These are phyloP conservation scores for Scopulariopsis brevicaulis DNA, from an alignment of 2,329 filamentous ascomycete species.

Conservation along the genomic window DNA sequence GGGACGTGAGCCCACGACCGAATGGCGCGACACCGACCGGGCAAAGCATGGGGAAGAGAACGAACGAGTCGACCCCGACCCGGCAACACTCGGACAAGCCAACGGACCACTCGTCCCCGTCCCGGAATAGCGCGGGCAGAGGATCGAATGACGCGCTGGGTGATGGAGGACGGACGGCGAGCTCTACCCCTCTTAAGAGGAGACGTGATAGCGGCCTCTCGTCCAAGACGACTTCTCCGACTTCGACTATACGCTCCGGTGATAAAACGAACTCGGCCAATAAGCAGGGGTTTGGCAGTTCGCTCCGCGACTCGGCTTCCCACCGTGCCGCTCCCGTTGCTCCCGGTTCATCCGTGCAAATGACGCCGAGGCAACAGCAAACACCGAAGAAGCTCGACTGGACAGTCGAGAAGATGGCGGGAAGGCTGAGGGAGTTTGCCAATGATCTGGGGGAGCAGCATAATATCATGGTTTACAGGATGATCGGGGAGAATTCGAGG, in stretches of 20 bases:
- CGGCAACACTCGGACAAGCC: neutral
- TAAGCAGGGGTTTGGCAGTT: neutral
- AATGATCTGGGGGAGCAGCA: slow-evolving; percentile 33
- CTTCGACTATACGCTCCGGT: neutral
- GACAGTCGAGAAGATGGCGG: slow-evolving; percentile 30
- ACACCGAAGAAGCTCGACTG: slow-evolving; percentile 19
- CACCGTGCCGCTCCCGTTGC: neutral
- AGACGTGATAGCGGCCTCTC: neutral
- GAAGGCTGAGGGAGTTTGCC: slow-evolving; percentile 24
- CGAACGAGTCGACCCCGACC: neutral
- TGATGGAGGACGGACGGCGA: neutral
- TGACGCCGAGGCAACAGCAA: neutral
- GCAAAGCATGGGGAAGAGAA: neutral
- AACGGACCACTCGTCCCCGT: neutral
- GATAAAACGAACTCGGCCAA: neutral
- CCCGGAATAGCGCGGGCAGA: neutral
- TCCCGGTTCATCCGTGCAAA: neutral
- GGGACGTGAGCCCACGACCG: neutral
- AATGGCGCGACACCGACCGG: neutral
- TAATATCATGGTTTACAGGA: slow-evolving; percentile 11
- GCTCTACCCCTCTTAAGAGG: neutral
- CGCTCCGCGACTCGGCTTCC: neutral
- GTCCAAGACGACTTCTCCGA: neutral
- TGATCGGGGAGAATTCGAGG: neutral
- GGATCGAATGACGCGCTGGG: neutral